Base-by-base conservation (phyloP, 805 yeast species). In the Isabelozyma rhagii region DNA sequence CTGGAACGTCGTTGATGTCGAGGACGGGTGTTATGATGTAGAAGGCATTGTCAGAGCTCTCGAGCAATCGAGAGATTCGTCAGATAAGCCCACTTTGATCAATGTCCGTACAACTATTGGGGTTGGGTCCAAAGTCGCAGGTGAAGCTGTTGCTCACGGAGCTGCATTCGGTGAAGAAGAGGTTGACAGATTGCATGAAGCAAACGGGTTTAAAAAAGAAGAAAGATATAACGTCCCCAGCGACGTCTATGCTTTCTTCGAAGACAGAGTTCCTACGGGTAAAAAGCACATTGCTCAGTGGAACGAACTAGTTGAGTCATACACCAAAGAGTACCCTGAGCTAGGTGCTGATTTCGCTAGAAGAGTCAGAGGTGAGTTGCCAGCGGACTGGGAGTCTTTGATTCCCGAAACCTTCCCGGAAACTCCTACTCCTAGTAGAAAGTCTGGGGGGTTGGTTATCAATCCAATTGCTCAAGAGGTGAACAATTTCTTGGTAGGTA, bases 51-150 rank as follows among this genome's bases (percentile, higher is more conserved):
- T 62, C 7, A 57, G 57, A 39, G 77, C 77, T 39, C 52, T 75
- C 39, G 64, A 60, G 45, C 53, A 54, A 38, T 68, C 78, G 38
- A 66, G 64, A 48, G 48, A 55, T 25, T 51, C 55, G 21, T 28
- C 45, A 1, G 61, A 55, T 25, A 67, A 66, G 49, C 76, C 76
- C n/a, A 69, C 74, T 3, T 57, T 72, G 34, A 59, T 71, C 48
- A 66, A 68, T 45, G 58, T 62, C 14, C 61, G 60, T 43, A 71
- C 76, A 8, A 60, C 53, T 14, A 71, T 71, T 46, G 75, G 74
- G 38, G 56, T 60, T 50, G 69, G 62, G 27, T 64, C 74, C 9
- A 53, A 49, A 10, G 56, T 64, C 7, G 63, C 61, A 43, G 67
- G 68, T 15, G 50, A 60, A 13, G 64, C 68, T 17, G 58, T 49